phyloP scores from a whole-genome alignment of 2,329 filamentous ascomycete genomes.

The Talaromyces sp. region DNA sequence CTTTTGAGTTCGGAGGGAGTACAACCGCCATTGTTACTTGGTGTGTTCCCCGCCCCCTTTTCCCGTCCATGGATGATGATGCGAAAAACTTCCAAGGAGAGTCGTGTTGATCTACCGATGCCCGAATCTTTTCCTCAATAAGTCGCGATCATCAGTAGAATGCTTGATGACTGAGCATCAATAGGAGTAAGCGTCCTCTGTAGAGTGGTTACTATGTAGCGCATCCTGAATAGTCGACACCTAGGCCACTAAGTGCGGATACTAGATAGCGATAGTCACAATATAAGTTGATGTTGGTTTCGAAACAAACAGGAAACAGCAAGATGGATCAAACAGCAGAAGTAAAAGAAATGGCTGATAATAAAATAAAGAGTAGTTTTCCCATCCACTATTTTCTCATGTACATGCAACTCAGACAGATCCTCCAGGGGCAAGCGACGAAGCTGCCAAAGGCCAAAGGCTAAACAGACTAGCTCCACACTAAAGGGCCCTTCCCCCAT shows the following conservation, averaged over 20 bases:
- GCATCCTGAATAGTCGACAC: not conserved
- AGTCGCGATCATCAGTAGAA: not conserved
- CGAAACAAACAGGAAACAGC: not conserved
- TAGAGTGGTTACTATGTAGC: not conserved
- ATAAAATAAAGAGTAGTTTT: not conserved
- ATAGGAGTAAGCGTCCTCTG: not conserved
- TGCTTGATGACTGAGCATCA: not conserved
- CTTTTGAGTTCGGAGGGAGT: not conserved
- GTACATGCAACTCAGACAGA: not conserved
- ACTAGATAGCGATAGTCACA: not conserved
- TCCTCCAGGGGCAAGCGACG: not conserved
- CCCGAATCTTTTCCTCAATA: not conserved
- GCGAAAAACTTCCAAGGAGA: not conserved
- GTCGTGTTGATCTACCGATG: not conserved
- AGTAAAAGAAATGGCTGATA: not conserved
- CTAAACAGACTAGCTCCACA: slow-evolving; percentile 5
- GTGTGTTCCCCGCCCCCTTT: slow-evolving; percentile 2
- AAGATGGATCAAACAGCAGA: not conserved
- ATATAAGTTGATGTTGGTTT: not conserved
- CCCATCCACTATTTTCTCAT: not conserved
- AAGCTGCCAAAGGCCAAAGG: not conserved
- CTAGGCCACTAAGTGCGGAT: not conserved
- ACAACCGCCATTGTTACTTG: not conserved
- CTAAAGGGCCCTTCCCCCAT: slow-evolving; percentile 12
- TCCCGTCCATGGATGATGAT: not conserved